These are phyloP conservation scores for Datisca glomerata DNA, from an alignment of 306 rosid species.

Conservation along the genomic window DNA sequence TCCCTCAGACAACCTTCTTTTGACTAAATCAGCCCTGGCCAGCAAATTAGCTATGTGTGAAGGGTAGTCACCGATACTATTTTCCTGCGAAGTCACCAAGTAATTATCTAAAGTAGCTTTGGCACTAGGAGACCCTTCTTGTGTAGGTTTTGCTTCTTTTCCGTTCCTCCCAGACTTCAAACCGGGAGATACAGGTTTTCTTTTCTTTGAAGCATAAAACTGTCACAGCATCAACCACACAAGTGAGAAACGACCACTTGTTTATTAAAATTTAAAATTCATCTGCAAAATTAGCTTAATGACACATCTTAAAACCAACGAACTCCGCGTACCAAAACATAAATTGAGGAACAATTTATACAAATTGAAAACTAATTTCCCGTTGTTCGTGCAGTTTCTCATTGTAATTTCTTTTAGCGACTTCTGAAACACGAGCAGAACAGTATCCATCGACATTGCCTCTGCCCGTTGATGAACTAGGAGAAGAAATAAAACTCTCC, in stretches of 20 bases:
- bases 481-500: no score
- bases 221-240: slow-evolving; percentile 16
- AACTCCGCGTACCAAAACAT: no score
- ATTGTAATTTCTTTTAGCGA: no score
- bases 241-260: slow-evolving; percentile 1
- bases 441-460: no score
- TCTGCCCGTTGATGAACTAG: no score
- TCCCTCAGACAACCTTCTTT: slow-evolving; percentile 40
- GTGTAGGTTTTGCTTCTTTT: slow-evolving; percentile 26
- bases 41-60: slow-evolving; percentile 1
- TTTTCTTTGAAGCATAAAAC: slow-evolving; percentile 79
- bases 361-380: no score
- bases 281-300: no score
- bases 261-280: no score
- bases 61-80: slow-evolving; percentile 9
- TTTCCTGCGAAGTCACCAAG: slow-evolving; percentile 46
- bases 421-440: no score
- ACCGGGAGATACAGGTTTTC: slow-evolving; percentile 51
- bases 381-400: no score
- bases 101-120: slow-evolving; percentile 53
- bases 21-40: slow-evolving; percentile 23
- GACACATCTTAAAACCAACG: no score
- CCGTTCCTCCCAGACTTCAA: slow-evolving; percentile 38
- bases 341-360: no score
- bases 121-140: slow-evolving; percentile 58